These are phyloP conservation scores for Huntiella moniliformis DNA, from an alignment of 2,329 filamentous ascomycete genomes.

Conservation along the genomic window DNA sequence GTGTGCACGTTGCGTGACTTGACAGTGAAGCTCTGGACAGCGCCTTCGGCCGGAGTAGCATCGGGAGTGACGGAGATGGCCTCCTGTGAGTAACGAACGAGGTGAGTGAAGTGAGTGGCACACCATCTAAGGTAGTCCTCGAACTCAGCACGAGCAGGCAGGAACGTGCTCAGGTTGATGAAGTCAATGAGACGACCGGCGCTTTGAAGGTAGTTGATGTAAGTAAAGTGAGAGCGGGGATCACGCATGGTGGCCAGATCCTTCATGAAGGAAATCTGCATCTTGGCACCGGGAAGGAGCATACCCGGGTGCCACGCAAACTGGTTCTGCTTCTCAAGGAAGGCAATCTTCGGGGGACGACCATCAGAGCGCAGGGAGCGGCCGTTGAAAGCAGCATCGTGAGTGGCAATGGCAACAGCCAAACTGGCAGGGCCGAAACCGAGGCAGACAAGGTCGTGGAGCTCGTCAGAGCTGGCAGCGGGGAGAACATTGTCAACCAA, in stretches of 20 bases:
- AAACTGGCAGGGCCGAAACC: conserved; percentile 87
- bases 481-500: conserved; percentile 21
- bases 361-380: conserved; percentile 17
- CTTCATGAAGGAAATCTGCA: conserved; percentile 97
- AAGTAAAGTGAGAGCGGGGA: conserved; percentile 80
- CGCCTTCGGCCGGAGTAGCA: conserved; percentile 19
- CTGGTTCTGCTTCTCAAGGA: conserved; percentile 64
- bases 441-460: conserved; percentile 74
- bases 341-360: conserved; percentile 52
- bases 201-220: conserved; percentile 78
- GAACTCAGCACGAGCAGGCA: conserved; percentile 73
- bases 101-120: conserved; percentile 54
- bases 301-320: conserved; percentile 95
- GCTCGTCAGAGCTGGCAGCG: conserved; percentile 37
- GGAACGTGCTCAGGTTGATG: conserved; percentile 74
- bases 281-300: conserved; percentile 79
- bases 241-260: conserved; percentile 80
- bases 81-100: conserved; percentile 60
- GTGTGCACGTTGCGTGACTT: conserved; percentile 42
- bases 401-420: conserved; percentile 71
- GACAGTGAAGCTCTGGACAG: conserved; percentile 47
- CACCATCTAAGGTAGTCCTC: conserved; percentile 95
- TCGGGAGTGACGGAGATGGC: conserved; percentile 53
- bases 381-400: conserved; percentile 50
- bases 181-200: conserved; percentile 74